phyloP scores from a whole-genome alignment of 345 rosid species.

The Linum trigynum region DNA sequence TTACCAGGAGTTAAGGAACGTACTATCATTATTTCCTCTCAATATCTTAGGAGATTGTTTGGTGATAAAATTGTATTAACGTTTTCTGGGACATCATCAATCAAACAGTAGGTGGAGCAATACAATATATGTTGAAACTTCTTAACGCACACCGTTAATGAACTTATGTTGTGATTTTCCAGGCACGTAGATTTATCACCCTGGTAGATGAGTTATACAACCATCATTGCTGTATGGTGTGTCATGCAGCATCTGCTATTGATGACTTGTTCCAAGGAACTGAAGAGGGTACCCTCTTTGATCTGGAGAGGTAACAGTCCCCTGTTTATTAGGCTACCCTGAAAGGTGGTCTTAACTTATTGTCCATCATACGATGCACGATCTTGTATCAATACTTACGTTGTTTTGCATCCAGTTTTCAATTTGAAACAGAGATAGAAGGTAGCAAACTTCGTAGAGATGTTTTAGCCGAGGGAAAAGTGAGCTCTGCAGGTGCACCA shows the following conservation, averaged over 20 bases:
- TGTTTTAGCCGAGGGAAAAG: constrained; percentile 67
- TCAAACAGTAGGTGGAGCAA: background rate
- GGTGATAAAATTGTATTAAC: background rate
- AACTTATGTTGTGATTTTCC: constrained; percentile 15
- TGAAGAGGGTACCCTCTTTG: constrained; percentile 83
- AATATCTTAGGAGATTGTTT: background rate
- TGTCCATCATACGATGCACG: background rate
- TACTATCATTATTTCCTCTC: background rate
- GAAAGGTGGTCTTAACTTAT: background rate
- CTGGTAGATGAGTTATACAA: constrained; percentile 88
- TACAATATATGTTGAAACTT: background rate
- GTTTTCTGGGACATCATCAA: background rate
- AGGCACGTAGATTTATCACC: constrained; percentile 96
- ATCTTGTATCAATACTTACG: background rate
- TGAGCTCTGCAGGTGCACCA: constrained; percentile 59
- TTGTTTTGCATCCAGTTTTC: constrained; percentile 45
- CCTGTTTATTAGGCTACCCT: background rate
- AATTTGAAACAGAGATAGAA: constrained; percentile 85
- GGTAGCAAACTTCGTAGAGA: constrained; percentile 63
- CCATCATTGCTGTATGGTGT: constrained; percentile 75
- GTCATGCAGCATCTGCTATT: constrained; percentile 59
- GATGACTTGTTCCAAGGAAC: constrained; percentile 94
- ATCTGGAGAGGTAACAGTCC: constrained; percentile 57
- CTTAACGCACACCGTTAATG: background rate
- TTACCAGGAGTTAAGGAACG: too few relatives aligned